These are phyloP conservation scores for Ganoderma multipileum DNA, from an alignment of 1,284 basidiomycete species.

Conservation along the genomic window DNA sequence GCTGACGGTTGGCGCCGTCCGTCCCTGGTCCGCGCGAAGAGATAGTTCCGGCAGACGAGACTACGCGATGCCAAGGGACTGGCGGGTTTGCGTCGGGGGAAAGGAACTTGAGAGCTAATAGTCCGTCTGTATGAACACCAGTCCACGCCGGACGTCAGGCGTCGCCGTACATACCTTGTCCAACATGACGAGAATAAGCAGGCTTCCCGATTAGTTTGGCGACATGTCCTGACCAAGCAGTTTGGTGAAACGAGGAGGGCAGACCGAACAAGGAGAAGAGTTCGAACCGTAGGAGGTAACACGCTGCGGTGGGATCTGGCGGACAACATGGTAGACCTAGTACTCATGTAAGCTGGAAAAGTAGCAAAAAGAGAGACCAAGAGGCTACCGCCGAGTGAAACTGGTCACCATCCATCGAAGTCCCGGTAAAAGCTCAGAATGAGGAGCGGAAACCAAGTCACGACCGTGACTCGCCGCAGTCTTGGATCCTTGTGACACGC, in stretches of 20 bases:
- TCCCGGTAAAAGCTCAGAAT: background rate
- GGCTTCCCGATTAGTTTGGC: slow-evolving; percentile 88
- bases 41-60: slow-evolving; percentile 71
- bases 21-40: slow-evolving; percentile 84
- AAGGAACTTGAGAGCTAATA: slow-evolving; percentile 72
- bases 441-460: background rate
- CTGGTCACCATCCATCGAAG: slow-evolving; percentile 33
- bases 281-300: slow-evolving; percentile 74
- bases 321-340: slow-evolving; percentile 73
- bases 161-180: slow-evolving; percentile 66
- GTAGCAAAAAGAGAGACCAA: fast-evolving
- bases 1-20: slow-evolving; percentile 69
- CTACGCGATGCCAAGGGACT: slow-evolving; percentile 80
- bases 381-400: slow-evolving; percentile 31
- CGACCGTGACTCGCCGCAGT: no score
- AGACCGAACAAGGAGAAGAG: background rate
- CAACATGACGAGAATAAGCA: slow-evolving; percentile 82
- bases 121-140: background rate
- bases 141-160: background rate
- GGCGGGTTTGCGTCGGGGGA: slow-evolving; percentile 63
- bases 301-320: slow-evolving; percentile 65
- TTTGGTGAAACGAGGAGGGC: background rate
- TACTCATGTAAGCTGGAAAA: background rate
- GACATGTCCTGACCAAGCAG: slow-evolving; percentile 66
- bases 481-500: background rate